Base-by-base conservation (phyloP, 768 basidiomycete genomes). In the Collybia sp. region DNA sequence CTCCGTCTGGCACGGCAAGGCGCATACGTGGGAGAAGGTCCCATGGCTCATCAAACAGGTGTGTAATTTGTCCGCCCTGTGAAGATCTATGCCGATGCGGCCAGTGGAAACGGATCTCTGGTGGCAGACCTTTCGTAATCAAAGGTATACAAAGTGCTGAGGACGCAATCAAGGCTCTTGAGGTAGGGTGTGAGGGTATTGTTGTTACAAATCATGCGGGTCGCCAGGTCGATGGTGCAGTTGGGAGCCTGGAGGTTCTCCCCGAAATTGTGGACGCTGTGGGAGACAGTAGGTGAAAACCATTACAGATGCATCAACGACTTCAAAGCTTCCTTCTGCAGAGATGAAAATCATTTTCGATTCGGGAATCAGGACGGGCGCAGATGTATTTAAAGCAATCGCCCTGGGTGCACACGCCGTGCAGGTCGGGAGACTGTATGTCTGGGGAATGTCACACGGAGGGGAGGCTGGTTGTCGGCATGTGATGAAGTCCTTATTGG, bases 131-230 rank as follows among this genome's bases (percentile, higher is more conserved):
- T 3, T 75, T 80, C 58, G 64, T 79, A 12, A 51, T 80, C 45
- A 81, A 81, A 60, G 78, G 78, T 41, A 74, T 78, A 33, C 75
- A 78, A 55, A 64, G 56, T 48, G 68, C 61, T 4, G 66, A 63
- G 9, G 77, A 80, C 49, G 77, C 78, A 0, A 51, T 60, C n/a
- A 72, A 66, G 51, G 76, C 75, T 4, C 59, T 67, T 12, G 66
- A 73, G 13, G 44, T 71, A 11, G 77, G 77, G 0, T 72, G 72
- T 52, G 72, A 75, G 43, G 76, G 77, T 5, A 75, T 79, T 42
- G 73, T 80, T n/a, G 76, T 77, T 10, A 75, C 72, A 15, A 79
- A 77, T 50, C 76, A 79, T 55, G 77, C 75, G 5, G 77, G 76
- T 0, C 59, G 79, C 18, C 77, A 80, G 55, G 73, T 80, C 33